Base-by-base conservation (phyloP, 805 yeast genomes). In the Kuraishia ogatae region DNA sequence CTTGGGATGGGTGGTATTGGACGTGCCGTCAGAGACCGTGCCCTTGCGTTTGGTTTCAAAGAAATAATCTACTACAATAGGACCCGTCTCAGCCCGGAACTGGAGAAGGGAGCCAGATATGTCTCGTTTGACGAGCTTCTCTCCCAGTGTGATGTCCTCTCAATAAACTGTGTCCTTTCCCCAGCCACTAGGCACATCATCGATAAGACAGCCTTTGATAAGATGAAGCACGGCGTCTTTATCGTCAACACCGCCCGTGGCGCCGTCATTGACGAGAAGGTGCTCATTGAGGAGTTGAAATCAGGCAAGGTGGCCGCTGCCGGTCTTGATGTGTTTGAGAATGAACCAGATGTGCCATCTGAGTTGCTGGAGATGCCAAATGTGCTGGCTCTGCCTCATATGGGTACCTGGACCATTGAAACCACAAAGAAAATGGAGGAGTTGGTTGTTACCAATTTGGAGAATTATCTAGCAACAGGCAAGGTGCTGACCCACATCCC, bases 1-100 rank as follows among this genome's bases (percentile, higher is more conserved):
- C 73, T 87, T 53, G 97, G 97, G 17, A 77, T 90, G 80, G 97
- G 97, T 39, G 96, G 96, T 39, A 89, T 90, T 70, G 97, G 97
- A 51, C 81, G 91, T 56, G 87, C 89, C 39, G 82, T 90, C 53
- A 77, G 89, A 54, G 81, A 83, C 59, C 79, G 93, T 61, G 75
- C 88, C 58, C 69, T 71, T 59, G 92, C 93, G 7, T 89, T 90
- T 69, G 96, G 94, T 2, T 88, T 89, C 69, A 72, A 69, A 39
- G 82, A 81, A 61, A 80, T 87, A 59, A 68, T 85, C 46, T 90
- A 90, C 70, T 78, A 89, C 70, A 90, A 89, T 73, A 80, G 96
- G 61, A 69, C 69, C 51, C 72, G 75, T 64, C 72, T 90, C 59
- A 55, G 76, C 4, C 71, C 81, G 1, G 92, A 85, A 20, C 70